Percentiles rank a stretch among this genome's conserved stretches.
These are phyloP conservation scores for Oenanthe sinensis DNA, from an alignment of 129 eudicot genomes.

Conservation along the genomic window DNA sequence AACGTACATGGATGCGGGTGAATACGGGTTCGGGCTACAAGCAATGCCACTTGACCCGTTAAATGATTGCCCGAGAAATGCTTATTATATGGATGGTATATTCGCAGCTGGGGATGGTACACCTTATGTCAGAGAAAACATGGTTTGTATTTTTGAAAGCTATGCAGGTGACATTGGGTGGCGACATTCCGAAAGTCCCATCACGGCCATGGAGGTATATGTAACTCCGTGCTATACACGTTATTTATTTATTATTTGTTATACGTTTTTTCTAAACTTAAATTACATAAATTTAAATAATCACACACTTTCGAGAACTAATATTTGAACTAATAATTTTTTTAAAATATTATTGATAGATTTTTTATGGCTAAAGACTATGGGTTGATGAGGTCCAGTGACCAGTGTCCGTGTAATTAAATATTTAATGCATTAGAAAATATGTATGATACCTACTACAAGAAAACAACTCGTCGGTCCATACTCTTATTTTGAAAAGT, in stretches of 20 bases:
- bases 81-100: slow-evolving; percentile 48
- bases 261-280: too few relatives aligned
- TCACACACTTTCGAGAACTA: not conserved
- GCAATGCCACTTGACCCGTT: slow-evolving; percentile 46
- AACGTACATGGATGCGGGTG: slow-evolving; percentile 57
- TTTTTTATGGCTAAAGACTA: too few relatives aligned
- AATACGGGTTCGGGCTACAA: slow-evolving; percentile 44
- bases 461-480: not conserved
- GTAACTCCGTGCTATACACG: not conserved
- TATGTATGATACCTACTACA: too few relatives aligned
- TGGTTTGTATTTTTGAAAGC: slow-evolving; percentile 49
- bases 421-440: too few relatives aligned
- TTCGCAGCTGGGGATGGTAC: slow-evolving; percentile 32
- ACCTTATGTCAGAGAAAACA: slow-evolving; percentile 30
- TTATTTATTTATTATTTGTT: not conserved
- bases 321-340: too few relatives aligned
- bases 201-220: slow-evolving; percentile 25
- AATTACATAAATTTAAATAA: not conserved
- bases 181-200: slow-evolving; percentile 44
- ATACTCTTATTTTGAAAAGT: not conserved
- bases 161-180: slow-evolving; percentile 50
- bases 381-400: too few relatives aligned
- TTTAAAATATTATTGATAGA: too few relatives aligned
- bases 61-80: slow-evolving; percentile 41
- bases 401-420: too few relatives aligned